Base-by-base conservation (phyloP, 495 filamentous ascomycete genomes). In the Penicillium fimorum region DNA sequence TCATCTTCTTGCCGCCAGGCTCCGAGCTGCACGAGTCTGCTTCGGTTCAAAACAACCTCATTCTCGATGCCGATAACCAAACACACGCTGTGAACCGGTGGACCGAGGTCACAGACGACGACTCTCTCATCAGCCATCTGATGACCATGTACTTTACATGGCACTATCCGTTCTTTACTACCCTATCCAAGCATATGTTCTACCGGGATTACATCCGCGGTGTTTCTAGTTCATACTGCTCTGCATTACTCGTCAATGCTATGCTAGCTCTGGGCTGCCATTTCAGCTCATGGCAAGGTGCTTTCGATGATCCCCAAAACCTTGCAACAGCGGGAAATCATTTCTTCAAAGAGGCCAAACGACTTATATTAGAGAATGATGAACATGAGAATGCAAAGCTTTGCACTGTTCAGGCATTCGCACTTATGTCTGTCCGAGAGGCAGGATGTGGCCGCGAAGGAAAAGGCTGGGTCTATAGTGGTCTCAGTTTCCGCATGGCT, bases 401-500 rank as follows among this genome's bases (percentile, higher is more conserved):
- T 49, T 90, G 93, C n/a, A 97, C 93, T 0, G 90, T 98, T 18
- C 94, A 98, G 72, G 94, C 94, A 0, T 72, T 97, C 49, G 91
- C 91, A 2, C 77, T 98, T 59, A 97, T 98, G 93, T 96, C 91
- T 51, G 94, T 97, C 6, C 82, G 94, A 48, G 94, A 98, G 74
- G 95, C 94, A 5, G 94, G 94, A 4, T 98, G 94, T 71, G 94
- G 91, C 1, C 82, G 94, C 30, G 94, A 98, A 75, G 89, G 90
- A 33, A 95, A 92, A 67, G 94, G 94, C 11, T 98, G 94, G 94
- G 90, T 96, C 5, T 98, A 97, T 68, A 95, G 90, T 62, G 94
- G 94, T 33, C 96, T 98, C 87, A 93, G 90, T 66, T 98, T 98
- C 65, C 86, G 94, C n/a, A 97, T 98, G 94, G 93, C 92, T 0